Percentiles rank a stretch among this genome's conserved stretches.
These are phyloP conservation scores for Daedalea quercina DNA, from an alignment of 768 basidiomycete species.

Conservation along the genomic window DNA sequence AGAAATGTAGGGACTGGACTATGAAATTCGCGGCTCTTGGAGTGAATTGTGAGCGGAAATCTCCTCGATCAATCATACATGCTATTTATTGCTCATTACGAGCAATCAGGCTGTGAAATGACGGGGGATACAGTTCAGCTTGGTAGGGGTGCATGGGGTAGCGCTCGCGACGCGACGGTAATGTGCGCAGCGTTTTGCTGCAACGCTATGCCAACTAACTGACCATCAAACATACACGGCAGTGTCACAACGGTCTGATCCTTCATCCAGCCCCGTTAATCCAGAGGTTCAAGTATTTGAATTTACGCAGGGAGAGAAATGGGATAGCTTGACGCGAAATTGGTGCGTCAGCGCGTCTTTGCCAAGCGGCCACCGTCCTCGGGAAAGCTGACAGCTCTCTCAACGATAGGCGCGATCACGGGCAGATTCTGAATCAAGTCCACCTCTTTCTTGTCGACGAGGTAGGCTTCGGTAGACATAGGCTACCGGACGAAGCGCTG, in stretches of 20 bases:
- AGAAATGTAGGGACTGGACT: slow-evolving; percentile 80
- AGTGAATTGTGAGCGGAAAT: slow-evolving; percentile 52
- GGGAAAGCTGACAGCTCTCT: neutral
- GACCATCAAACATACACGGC: neutral
- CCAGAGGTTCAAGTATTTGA: neutral
- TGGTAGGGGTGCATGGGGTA: slow-evolving; percentile 62
- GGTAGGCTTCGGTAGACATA: slow-evolving; percentile 31
- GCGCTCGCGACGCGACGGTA: slow-evolving; percentile 68
- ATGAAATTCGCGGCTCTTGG: slow-evolving; percentile 72
- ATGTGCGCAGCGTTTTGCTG: slow-evolving; percentile 44
- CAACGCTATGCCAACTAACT: too few relatives aligned
- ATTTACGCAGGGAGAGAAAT: slow-evolving; percentile 76
- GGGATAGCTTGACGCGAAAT: slow-evolving; percentile 88
- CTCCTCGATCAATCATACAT: neutral
- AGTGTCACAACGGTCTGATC: slow-evolving; percentile 17
- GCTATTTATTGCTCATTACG: slow-evolving; percentile 1
- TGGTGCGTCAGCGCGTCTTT: slow-evolving; percentile 41
- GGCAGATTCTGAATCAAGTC: slow-evolving; percentile 62
- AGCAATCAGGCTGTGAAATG: slow-evolving; percentile 65
- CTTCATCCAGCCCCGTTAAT: neutral
- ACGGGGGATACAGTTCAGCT: slow-evolving; percentile 84
- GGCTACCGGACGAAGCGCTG: neutral
- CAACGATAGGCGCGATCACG: slow-evolving; percentile 48
- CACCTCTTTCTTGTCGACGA: slow-evolving; percentile 89
- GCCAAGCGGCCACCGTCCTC: slow-evolving; percentile 1